Evolutionary conservation across 192 early-diverging fungal species (phyloP).

Genomic region (Entomortierella lignicola): DNA sequence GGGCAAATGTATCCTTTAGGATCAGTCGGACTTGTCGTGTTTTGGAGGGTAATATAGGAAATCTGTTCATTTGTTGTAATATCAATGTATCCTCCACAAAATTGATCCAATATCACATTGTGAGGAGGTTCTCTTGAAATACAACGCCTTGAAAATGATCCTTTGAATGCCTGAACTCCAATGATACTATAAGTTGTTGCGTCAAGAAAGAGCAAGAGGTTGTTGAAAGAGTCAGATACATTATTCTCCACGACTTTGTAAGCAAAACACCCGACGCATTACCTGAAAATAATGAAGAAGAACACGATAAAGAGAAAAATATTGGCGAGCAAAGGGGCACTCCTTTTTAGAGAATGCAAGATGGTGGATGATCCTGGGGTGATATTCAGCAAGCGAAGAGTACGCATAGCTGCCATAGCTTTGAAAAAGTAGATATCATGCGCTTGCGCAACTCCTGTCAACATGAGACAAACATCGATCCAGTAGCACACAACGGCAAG

Average conservation of each 20-base stretch:
- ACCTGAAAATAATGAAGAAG: constrained; percentile 70
- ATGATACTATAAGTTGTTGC: constrained; percentile 55
- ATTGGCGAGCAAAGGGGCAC: constrained; percentile 65
- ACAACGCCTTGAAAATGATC: constrained; percentile 65
- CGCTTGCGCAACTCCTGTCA: constrained; percentile 43
- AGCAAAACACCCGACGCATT: background rate
- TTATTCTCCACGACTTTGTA: too few species aligned
- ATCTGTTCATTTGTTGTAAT: background rate
- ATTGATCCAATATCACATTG: constrained; percentile 22
- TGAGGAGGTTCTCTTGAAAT: too few species aligned
- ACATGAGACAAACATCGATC: constrained; percentile 62
- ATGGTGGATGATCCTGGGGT: constrained; percentile 67
- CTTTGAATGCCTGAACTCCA: constrained; percentile 71
- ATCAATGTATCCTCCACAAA: constrained; percentile 52
- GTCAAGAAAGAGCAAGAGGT: too few species aligned
- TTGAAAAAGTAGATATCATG: constrained; percentile 65
- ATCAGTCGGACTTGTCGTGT: constrained; percentile 10
- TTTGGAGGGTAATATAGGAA: constrained; percentile 14
- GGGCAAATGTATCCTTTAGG: constrained; percentile 68
- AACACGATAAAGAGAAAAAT: constrained; percentile 68
- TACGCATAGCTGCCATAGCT: constrained; percentile 61
- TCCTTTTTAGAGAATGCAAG: constrained; percentile 67
- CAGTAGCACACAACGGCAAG: constrained; percentile 65
- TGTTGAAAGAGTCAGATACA: too few species aligned
- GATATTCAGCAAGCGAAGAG: constrained; percentile 64